Percentiles rank a stretch among this genome's conserved stretches.
Conservation (phyloP, 2,329 filamentous ascomycete genomes). For the Aureobasidium sp. region DNA sequence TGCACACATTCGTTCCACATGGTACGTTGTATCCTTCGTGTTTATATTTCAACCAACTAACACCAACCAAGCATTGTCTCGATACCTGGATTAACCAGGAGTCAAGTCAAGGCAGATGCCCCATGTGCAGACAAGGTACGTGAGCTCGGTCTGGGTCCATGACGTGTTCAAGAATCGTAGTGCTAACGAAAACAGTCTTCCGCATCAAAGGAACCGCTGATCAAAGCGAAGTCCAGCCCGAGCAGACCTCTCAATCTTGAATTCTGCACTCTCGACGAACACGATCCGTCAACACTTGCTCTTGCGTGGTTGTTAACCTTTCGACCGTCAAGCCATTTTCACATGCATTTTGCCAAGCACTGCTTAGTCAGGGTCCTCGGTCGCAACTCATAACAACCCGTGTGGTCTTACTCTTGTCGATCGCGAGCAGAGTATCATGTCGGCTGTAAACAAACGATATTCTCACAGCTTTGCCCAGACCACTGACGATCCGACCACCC, state of each 20-base stretch:
- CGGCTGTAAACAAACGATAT: background rate
- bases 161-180: background rate
- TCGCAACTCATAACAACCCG: constrained; percentile 10
- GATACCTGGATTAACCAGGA: constrained; percentile 95
- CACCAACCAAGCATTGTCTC: constrained; percentile 70
- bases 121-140: constrained; percentile 82
- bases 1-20: constrained; percentile 98
- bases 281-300: background rate
- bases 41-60: background rate
- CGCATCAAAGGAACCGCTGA: constrained; percentile 26
- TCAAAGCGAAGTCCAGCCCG: background rate
- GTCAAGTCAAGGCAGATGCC: constrained; percentile 84
- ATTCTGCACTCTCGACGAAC: background rate
- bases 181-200: constrained; percentile 20
- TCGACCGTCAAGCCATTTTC: background rate
- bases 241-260: background rate
- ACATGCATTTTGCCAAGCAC: constrained; percentile 11
- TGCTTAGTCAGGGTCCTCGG: constrained; percentile 12
- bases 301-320: background rate
- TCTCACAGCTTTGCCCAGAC: constrained; percentile 5
- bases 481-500: background rate
- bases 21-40: constrained; percentile 46
- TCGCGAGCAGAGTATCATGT: constrained; percentile 6
- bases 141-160: background rate
- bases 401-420: background rate